Evolutionary conservation across 805 yeast genomes (phyloP), one percentile per base, ranked within the genome.

Genomic region (Myxozyma kluyveri): DNA sequence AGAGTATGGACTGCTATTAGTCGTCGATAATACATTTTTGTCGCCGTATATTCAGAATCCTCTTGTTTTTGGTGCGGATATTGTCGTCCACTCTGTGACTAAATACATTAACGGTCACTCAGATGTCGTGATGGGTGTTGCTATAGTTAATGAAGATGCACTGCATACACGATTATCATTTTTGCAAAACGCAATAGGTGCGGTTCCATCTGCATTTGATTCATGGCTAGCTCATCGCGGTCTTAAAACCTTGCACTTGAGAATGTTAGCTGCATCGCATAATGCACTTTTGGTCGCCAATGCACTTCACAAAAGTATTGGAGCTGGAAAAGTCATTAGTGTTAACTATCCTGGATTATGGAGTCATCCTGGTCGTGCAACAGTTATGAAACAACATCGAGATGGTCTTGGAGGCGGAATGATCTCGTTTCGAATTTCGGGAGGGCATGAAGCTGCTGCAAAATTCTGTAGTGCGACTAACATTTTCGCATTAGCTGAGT

Each of bases 181-280:
- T 75, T 76, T 87, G 69, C 95, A 88, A 71, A 87, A 87, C 64
- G 95, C 95, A 59, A 75, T 86, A 63, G 96, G 96, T 57, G 88
- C 95, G 24, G 79, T 88, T 58, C 95, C 95, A 59, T 86, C 95
- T 19, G 87, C 96, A 48, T 88, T 88, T 68, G 96, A 88, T 72
- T 79, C 88, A 38, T 88, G 95, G 95, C 82, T 87, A 69, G 90
- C 95, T 50, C 96, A 87, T 76, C 79, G 96, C 69, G 96, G 96
- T 66, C 76, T 88, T 66, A 88, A 86, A 77, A 88, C 96, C 38
- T 75, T 87, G 66, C 93, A 86, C 66, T 75, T 88, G 71, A 80
- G 96, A 69, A 84, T 81, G 36, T 77, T 80, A 65, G 86, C 83
- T 63, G 84, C 93, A 37, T 71, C 88, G 39, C 61, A 64, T 49